Percentiles rank a stretch among this genome's conserved stretches.
phyloP scores from a whole-genome alignment of 352 stramenopile genomes.

The Phytophthora gonapodyides region DNA sequence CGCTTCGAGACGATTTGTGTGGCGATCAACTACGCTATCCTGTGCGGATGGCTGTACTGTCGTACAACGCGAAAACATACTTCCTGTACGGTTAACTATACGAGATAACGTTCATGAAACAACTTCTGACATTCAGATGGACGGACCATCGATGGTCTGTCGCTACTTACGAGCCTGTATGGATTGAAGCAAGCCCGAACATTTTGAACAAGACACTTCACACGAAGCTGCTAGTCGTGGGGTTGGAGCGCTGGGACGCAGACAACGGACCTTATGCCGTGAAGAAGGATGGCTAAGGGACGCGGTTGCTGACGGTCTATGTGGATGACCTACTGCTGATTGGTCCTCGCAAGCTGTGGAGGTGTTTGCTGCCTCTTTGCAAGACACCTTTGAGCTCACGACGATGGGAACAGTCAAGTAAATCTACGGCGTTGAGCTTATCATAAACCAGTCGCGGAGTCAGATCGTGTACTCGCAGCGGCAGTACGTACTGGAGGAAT shows the following conservation, averaged over 20 bases:
- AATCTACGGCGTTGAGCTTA: constrained; percentile 18
- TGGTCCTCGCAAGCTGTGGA: neutral
- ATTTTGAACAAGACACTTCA: constrained; percentile 22
- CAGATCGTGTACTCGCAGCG: constrained; percentile 4
- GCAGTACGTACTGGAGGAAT: neutral
- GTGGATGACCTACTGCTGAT: constrained; percentile 17
- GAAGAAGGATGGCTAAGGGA: neutral
- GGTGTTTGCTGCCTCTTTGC: constrained; percentile 9
- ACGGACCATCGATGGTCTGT: constrained; percentile 1
- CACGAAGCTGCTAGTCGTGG: neutral
- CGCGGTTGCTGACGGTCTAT: constrained; percentile 13
- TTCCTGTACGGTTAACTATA: constrained; percentile 14
- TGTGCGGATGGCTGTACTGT: constrained; percentile 7
- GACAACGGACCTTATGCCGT: constrained; percentile 7
- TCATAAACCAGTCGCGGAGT: constrained; percentile 1
- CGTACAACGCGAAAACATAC: constrained; percentile 19
- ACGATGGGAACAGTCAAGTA: constrained; percentile 11
- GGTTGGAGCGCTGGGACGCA: constrained; percentile 3
- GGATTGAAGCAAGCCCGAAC: constrained; percentile 12
- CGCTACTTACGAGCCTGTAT: constrained; percentile 11
- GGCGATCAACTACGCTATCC: neutral
- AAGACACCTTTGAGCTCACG: constrained; percentile 5
- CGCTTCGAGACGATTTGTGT: constrained; percentile 16
- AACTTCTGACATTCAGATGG: neutral
- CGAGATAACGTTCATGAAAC: constrained; percentile 20